phyloP scores from a whole-genome alignment of 805 yeast species.

The Starmerella stigmatis region DNA sequence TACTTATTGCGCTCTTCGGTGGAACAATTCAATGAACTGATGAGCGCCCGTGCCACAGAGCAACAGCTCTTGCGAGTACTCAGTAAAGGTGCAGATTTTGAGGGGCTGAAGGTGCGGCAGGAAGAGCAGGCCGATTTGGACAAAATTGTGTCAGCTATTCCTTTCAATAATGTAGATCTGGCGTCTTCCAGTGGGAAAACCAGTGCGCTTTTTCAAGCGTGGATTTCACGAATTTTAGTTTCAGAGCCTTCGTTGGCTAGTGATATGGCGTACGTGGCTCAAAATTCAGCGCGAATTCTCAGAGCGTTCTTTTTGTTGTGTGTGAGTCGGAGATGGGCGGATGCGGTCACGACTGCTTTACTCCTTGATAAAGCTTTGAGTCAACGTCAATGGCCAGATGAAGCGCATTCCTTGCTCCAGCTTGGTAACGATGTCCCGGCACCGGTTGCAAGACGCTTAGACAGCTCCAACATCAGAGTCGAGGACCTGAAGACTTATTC shows the following conservation, averaged over 20 bases:
- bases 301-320: conserved; percentile 84
- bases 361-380: conserved; percentile 81
- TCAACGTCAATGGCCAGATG: conserved; percentile 70
- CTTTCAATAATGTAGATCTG: conserved; percentile 13
- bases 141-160: conserved; percentile 40
- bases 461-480: conserved; percentile 42
- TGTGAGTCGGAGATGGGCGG: conserved; percentile 85
- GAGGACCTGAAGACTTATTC: conserved; percentile 64
- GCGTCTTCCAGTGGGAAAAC: conserved; percentile 57
- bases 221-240: conserved; percentile 61
- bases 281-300: conserved; percentile 85
- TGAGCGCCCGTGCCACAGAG: conserved; percentile 77
- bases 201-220: conserved; percentile 77
- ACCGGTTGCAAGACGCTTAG: conserved; percentile 46
- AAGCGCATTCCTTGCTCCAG: conserved; percentile 76
- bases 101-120: conserved; percentile 73
- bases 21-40: conserved; percentile 77
- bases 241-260: conserved; percentile 74
- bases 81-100: conserved; percentile 89
- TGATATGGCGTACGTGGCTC: conserved; percentile 89
- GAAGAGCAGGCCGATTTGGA: conserved; percentile 75
- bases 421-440: conserved; percentile 43
- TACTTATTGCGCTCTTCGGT: conserved; percentile 75
- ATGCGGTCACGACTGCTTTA: conserved; percentile 59
- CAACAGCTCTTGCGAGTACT: conserved; percentile 84